Percentiles rank a stretch among this genome's conserved stretches.
These are phyloP conservation scores for Juglanconis juglandina DNA, from an alignment of 2,329 filamentous ascomycete species.

Conservation along the genomic window DNA sequence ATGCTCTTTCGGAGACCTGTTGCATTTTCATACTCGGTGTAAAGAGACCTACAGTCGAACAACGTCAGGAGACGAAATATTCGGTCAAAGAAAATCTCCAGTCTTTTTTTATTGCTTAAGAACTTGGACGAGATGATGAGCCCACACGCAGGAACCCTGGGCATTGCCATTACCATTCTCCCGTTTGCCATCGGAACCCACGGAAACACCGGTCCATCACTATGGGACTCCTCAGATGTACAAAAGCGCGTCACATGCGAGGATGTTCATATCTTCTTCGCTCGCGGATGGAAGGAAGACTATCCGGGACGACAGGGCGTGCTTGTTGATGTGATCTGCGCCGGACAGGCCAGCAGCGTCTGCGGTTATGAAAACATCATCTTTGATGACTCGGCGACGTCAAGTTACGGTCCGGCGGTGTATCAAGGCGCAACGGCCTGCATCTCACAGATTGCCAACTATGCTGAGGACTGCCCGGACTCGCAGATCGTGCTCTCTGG, in stretches of 20 bases:
- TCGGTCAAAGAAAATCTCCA: too few relatives aligned
- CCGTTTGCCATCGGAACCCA: too few relatives aligned
- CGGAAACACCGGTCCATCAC: too few relatives aligned
- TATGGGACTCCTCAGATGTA: too few relatives aligned
- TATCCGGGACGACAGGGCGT: constrained; percentile 4
- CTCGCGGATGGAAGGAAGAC: constrained; percentile 7
- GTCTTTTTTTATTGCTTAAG: too few relatives aligned
- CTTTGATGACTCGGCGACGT: background rate
- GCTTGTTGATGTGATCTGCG: constrained; percentile 3
- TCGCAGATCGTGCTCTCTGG: background rate
- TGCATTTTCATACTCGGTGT: too few relatives aligned
- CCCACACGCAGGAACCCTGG: too few relatives aligned
- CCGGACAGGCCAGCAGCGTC: background rate
- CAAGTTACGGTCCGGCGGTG: background rate
- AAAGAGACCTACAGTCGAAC: too few relatives aligned
- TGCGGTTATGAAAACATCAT: constrained; percentile 10
- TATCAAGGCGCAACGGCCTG: background rate
- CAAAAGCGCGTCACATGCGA: background rate
- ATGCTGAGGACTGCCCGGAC: constrained; percentile 1
- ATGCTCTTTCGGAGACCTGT: too few relatives aligned
- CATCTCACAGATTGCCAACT: background rate
- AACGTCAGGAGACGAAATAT: too few relatives aligned
- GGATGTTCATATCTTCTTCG: constrained; percentile 10
- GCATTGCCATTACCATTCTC: too few relatives aligned
- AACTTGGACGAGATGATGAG: too few relatives aligned